A percentile compares a stretch with the other conserved stretches of the same genome.
phyloP scores from a whole-genome alignment of 2,329 filamentous ascomycete genomes.

The Scytalidium sp. region DNA sequence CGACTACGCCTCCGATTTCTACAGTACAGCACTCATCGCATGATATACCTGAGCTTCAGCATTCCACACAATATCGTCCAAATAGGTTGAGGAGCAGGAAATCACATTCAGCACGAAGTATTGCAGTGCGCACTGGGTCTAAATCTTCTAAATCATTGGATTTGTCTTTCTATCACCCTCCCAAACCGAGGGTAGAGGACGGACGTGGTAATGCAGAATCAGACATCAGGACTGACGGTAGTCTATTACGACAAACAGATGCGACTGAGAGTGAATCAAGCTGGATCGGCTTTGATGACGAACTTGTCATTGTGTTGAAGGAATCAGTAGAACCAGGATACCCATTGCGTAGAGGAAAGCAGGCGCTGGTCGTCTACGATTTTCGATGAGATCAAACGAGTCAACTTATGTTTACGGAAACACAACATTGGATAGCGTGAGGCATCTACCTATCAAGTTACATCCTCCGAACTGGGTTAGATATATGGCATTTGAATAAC shows the following conservation, averaged over 20 bases:
- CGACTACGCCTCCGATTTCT: background rate
- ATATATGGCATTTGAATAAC: too few relatives aligned
- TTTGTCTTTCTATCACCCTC: constrained; percentile 20
- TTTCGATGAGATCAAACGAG: constrained; percentile 37
- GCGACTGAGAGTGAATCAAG: constrained; percentile 42
- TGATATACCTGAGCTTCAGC: background rate
- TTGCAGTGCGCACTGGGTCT: constrained; percentile 27
- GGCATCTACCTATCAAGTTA: too few relatives aligned
- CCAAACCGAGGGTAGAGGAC: background rate
- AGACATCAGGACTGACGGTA: too few relatives aligned
- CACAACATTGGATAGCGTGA: too few relatives aligned
- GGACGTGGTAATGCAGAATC: too few relatives aligned
- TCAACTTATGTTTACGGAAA: too few relatives aligned
- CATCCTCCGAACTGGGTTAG: too few relatives aligned
- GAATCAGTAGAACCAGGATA: constrained; percentile 38
- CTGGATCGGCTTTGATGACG: constrained; percentile 70
- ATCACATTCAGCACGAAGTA: constrained; percentile 22
- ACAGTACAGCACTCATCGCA: constrained; percentile 2
- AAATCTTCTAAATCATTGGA: constrained; percentile 26
- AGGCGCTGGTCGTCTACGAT: constrained; percentile 65
- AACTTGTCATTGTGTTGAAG: constrained; percentile 64
- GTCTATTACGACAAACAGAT: background rate
- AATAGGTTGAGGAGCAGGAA: constrained; percentile 18
- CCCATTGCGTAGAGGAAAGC: constrained; percentile 43
- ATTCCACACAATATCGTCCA: background rate